Evolutionary conservation across 257 asterid species (phyloP).

Genomic region (Rubia yunnanensis): DNA sequence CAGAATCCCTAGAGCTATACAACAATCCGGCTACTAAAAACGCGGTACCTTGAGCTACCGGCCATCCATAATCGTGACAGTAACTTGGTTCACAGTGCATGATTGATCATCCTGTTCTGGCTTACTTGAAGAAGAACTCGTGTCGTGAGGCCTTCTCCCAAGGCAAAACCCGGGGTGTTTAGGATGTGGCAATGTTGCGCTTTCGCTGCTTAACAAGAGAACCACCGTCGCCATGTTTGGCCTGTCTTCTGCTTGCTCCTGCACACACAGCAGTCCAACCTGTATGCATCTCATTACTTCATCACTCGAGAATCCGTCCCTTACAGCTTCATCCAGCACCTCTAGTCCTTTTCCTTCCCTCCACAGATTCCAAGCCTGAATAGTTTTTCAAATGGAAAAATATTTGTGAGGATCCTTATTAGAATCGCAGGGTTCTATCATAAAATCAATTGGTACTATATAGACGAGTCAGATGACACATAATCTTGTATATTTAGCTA

Average conservation of each 20-base stretch:
- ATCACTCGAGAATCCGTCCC: slow-evolving; percentile 5
- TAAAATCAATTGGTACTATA: no score
- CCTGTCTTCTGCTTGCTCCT: slow-evolving; percentile 37
- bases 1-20: slow-evolving; percentile 6
- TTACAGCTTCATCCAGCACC: slow-evolving; percentile 20
- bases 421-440: no score
- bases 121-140: slow-evolving; percentile 26
- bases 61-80: slow-evolving; percentile 28
- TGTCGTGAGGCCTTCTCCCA: slow-evolving; percentile 24
- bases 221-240: slow-evolving; percentile 39
- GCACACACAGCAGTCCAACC: slow-evolving; percentile 42
- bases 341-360: slow-evolving; percentile 29
- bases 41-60: slow-evolving; percentile 16
- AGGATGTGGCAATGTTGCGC: slow-evolving; percentile 28
- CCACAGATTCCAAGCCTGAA: slow-evolving; percentile 40
- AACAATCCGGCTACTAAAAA: neutral
- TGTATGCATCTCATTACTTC: slow-evolving; percentile 36
- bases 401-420: neutral
- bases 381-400: neutral
- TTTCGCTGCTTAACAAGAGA: slow-evolving; percentile 32
- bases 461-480: no score
- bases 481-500: no score
- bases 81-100: slow-evolving; percentile 28
- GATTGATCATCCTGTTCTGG: slow-evolving; percentile 14
- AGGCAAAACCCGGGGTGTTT: slow-evolving; percentile 38